These are phyloP conservation scores for Cladobotryum protrusum DNA, from an alignment of 2,329 filamentous ascomycete genomes.

Conservation along the genomic window DNA sequence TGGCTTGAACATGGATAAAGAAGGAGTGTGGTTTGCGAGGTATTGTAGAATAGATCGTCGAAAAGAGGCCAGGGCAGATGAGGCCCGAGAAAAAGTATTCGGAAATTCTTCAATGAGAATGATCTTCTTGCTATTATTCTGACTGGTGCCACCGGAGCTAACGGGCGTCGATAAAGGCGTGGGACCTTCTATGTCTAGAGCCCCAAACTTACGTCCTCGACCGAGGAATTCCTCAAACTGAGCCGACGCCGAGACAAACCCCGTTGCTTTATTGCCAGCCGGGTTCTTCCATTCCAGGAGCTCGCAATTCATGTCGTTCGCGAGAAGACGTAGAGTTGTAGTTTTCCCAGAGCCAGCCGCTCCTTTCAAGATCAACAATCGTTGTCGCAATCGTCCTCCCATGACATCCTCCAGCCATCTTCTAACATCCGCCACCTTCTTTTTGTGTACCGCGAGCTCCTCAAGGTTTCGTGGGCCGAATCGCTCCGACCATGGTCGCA, in stretches of 20 bases:
- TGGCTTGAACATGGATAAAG: slow-evolving; percentile 42
- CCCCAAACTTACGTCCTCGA: slow-evolving; percentile 72
- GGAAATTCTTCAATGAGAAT: slow-evolving; percentile 80
- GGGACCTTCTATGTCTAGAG: slow-evolving; percentile 46
- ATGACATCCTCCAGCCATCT: slow-evolving; percentile 75
- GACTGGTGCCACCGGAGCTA: slow-evolving; percentile 14
- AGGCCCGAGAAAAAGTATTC: slow-evolving; percentile 63
- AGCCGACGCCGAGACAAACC: slow-evolving; percentile 62
- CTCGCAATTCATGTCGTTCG: slow-evolving; percentile 68
- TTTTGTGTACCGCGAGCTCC: slow-evolving; percentile 91
- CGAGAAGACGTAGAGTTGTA: slow-evolving; percentile 72
- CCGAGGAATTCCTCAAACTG: slow-evolving; percentile 92
- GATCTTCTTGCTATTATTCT: slow-evolving; percentile 39
- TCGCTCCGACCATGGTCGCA: slow-evolving; percentile 79
- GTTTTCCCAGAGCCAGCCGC: slow-evolving; percentile 91
- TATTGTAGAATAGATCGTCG: slow-evolving; percentile 69
- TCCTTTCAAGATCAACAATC: slow-evolving; percentile 79
- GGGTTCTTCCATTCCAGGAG: slow-evolving; percentile 91
- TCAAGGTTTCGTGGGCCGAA: slow-evolving; percentile 70
- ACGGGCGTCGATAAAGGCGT: slow-evolving; percentile 21
- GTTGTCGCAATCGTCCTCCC: slow-evolving; percentile 57
- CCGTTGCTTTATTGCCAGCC: slow-evolving; percentile 50
- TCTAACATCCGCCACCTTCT: slow-evolving; percentile 80
- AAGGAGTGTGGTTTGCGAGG: slow-evolving; percentile 60
- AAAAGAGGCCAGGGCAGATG: slow-evolving; percentile 61